Evolutionary conservation across 2,329 filamentous ascomycete genomes (phyloP).

Genomic region (Sporothrix brunneoviolacea): DNA sequence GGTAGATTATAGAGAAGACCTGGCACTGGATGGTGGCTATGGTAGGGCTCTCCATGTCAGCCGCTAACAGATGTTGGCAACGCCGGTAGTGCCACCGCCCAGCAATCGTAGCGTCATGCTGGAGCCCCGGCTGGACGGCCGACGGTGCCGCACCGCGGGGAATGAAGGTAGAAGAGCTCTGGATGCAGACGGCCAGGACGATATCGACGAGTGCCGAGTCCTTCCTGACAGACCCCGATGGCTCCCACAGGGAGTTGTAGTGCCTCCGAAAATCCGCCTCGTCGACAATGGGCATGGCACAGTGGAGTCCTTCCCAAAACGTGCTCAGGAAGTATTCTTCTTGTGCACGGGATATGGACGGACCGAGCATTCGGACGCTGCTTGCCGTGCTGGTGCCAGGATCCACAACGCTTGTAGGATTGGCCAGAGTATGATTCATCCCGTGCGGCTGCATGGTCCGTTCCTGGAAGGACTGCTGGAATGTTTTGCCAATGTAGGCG

Average conservation of each 20-base stretch:
- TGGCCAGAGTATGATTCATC: slow-evolving; percentile 8
- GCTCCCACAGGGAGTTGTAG: slow-evolving; percentile 33
- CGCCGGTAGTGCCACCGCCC: slow-evolving; percentile 42
- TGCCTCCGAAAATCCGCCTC: slow-evolving; percentile 33
- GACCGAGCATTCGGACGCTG: no score
- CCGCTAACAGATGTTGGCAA: slow-evolving; percentile 35
- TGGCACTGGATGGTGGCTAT: slow-evolving; percentile 43
- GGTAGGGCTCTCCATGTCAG: slow-evolving; percentile 41
- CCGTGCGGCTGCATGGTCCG: slow-evolving; percentile 16
- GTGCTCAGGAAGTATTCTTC: slow-evolving; percentile 36
- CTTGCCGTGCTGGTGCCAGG: no score
- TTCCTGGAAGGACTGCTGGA: slow-evolving; percentile 24
- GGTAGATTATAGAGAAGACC: slow-evolving; percentile 37
- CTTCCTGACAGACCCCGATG: slow-evolving; percentile 26
- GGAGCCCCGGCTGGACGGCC: neutral
- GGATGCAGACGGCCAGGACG: slow-evolving; percentile 44
- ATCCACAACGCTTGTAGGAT: slow-evolving; percentile 12
- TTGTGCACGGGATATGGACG: slow-evolving; percentile 27
- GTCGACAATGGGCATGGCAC: slow-evolving; percentile 31
- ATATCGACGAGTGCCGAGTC: slow-evolving; percentile 47
- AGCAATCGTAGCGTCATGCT: slow-evolving; percentile 34
- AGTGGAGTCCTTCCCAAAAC: slow-evolving; percentile 36
- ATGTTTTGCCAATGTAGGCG: slow-evolving; percentile 27
- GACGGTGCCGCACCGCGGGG: slow-evolving; percentile 12
- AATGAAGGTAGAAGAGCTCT: slow-evolving; percentile 32